These are phyloP conservation scores for Asparagopsis taxiformis DNA, from an alignment of 31 red algal species.

Conservation along the genomic window DNA sequence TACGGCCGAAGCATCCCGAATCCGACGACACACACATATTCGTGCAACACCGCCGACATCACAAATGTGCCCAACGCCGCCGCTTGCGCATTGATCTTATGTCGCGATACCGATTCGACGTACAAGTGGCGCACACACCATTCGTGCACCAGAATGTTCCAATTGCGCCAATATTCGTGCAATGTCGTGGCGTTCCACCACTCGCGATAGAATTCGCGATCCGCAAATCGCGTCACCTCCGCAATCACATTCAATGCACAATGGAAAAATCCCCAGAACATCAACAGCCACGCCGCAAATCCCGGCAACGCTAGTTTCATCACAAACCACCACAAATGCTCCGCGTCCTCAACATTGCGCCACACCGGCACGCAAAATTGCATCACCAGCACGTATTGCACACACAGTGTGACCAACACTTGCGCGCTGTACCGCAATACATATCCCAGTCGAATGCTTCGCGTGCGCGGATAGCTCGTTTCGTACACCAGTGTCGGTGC, in stretches of 20 bases:
- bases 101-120: constrained; percentile 54
- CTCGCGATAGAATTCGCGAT: constrained; percentile 88
- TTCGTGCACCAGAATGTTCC: constrained; percentile 93
- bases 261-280: constrained; percentile 89
- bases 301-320: constrained; percentile 72
- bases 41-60: constrained; percentile 79
- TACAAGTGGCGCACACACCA: constrained; percentile 92
- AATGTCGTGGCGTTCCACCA: constrained; percentile 97
- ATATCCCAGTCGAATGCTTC: constrained; percentile 49
- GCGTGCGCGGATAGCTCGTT: constrained; percentile 78
- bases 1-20: constrained; percentile 80
- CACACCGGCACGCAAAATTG: constrained; percentile 87
- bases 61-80: constrained; percentile 86
- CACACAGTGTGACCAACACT: constrained; percentile 33
- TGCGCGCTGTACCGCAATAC: constrained; percentile 42
- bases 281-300: constrained; percentile 78
- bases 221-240: constrained; percentile 87
- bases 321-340: constrained; percentile 40
- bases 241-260: constrained; percentile 81
- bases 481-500: constrained; percentile 91
- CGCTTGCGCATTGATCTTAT: constrained; percentile 31
- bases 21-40: constrained; percentile 71
- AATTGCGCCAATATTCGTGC: constrained; percentile 82
- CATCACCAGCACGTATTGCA: constrained; percentile 74
- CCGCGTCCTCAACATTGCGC: constrained; percentile 19